phyloP scores from a whole-genome alignment of 2,329 filamentous ascomycete species.

The Chaetomiaceae sp. region DNA sequence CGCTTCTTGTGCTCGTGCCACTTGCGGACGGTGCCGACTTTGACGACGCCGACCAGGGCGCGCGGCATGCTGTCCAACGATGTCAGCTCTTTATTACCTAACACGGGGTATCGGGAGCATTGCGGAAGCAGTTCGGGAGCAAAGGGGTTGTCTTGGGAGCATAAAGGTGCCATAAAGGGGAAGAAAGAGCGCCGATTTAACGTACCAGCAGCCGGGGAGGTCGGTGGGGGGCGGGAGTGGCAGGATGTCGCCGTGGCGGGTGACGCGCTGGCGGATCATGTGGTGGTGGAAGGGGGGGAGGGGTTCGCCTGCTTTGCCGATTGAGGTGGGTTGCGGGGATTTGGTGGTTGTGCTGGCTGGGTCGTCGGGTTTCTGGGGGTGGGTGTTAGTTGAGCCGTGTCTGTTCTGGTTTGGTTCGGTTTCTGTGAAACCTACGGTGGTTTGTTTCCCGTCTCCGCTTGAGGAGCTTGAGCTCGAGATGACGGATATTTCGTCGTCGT shows the following conservation, averaged over 20 bases:
- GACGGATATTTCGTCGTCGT: slow-evolving; percentile 71
- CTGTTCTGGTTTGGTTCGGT: slow-evolving; percentile 3
- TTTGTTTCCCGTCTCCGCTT: slow-evolving; percentile 23
- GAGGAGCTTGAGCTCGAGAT: slow-evolving; percentile 57
- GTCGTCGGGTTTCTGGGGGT: neutral
- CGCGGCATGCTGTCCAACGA: too few relatives aligned
- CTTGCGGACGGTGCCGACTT: slow-evolving; percentile 71
- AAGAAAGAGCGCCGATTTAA: too few relatives aligned
- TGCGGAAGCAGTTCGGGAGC: too few relatives aligned
- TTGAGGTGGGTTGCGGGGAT: slow-evolving; percentile 21
- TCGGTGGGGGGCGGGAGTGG: slow-evolving; percentile 60
- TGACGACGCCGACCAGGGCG: slow-evolving; percentile 70
- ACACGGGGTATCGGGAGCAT: too few relatives aligned
- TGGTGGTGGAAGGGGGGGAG: slow-evolving; percentile 73
- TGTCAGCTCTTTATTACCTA: too few relatives aligned
- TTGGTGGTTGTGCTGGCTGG: neutral
- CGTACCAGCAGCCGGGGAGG: slow-evolving; percentile 61
- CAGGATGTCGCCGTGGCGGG: slow-evolving; percentile 69
- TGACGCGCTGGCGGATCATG: slow-evolving; percentile 89
- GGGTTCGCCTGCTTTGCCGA: slow-evolving; percentile 83
- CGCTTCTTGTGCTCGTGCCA: slow-evolving; percentile 72
- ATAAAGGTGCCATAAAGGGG: too few relatives aligned
- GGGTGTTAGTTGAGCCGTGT: slow-evolving; percentile 15
- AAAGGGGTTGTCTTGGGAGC: too few relatives aligned
- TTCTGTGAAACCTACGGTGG: slow-evolving; percentile 3